phyloP scores from a whole-genome alignment of 2,329 filamentous ascomycete genomes.

The Amauroascus verrucosus region DNA sequence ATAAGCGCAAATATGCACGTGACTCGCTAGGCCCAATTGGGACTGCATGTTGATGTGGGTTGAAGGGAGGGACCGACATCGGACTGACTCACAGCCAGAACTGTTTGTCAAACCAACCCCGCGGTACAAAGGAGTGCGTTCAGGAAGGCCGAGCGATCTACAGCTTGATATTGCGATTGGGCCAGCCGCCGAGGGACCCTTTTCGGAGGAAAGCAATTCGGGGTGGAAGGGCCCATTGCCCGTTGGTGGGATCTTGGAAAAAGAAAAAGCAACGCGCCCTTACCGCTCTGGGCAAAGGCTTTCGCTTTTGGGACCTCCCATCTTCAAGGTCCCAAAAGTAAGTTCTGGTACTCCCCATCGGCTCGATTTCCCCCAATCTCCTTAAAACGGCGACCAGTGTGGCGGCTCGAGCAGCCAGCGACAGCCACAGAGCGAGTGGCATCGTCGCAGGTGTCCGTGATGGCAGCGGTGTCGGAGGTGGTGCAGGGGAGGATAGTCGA shows the following conservation, averaged over 20 bases:
- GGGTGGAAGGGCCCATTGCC: neutral
- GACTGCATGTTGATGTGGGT: neutral
- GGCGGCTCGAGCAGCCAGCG: conserved; percentile 15
- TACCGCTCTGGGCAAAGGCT: neutral
- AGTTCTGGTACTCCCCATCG: neutral
- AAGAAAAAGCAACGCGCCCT: neutral
- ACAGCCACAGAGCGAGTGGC: conserved; percentile 16
- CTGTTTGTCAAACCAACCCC: conserved; percentile 1
- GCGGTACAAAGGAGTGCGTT: neutral
- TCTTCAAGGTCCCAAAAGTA: neutral
- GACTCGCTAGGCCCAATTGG: conserved; percentile 4
- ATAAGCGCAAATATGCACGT: neutral
- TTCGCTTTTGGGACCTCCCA: neutral
- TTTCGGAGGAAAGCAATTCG: neutral
- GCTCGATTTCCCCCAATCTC: neutral
- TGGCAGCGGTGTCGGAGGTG: conserved; percentile 18
- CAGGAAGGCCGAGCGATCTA: neutral
- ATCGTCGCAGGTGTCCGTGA: conserved; percentile 12
- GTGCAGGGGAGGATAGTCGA: conserved; percentile 7
- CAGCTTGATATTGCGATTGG: neutral
- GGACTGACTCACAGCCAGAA: conserved; percentile 10
- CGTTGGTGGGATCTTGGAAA: neutral
- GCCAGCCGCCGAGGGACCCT: neutral
- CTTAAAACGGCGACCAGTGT: conserved; percentile 12
- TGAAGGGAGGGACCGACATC: conserved; percentile 11